These are phyloP conservation scores for sunflower (Helianthus annuus) DNA, from an alignment of 129 eudicot genomes.

Conservation along the genomic window DNA sequence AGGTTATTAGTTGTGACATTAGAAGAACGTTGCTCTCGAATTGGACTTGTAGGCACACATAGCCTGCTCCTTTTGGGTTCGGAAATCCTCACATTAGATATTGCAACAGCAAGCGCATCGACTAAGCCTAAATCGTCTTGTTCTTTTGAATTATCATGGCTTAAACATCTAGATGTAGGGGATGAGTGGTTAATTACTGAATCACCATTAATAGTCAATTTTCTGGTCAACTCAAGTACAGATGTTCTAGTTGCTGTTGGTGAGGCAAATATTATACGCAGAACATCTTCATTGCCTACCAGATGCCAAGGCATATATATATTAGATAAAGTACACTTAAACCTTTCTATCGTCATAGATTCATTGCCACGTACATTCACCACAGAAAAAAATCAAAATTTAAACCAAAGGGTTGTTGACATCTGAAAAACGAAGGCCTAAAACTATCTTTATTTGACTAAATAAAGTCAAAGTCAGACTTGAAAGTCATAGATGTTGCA, in stretches of 20 bases:
- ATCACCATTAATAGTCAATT: slow-evolving; percentile 21
- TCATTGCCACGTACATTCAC: too few relatives aligned
- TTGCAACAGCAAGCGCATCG: slow-evolving; percentile 84
- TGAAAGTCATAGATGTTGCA: too few relatives aligned
- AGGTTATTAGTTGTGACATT: slow-evolving; percentile 67
- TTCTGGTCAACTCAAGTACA: slow-evolving; percentile 43
- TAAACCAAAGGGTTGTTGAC: too few relatives aligned
- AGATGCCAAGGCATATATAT: too few relatives aligned
- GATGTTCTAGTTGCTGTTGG: slow-evolving; percentile 35
- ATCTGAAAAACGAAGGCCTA: too few relatives aligned
- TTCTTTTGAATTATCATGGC: slow-evolving; percentile 37
- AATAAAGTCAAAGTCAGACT: too few relatives aligned
- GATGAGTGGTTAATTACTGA: slow-evolving; percentile 29
- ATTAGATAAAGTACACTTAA: too few relatives aligned
- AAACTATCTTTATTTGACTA: too few relatives aligned
- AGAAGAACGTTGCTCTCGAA: slow-evolving; percentile 76
- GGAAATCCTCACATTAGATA: slow-evolving; percentile 78
- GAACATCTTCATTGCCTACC: too few relatives aligned
- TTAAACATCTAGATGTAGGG: slow-evolving; percentile 30
- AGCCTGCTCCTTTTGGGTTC: slow-evolving; percentile 85
- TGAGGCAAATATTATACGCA: slow-evolving; percentile 1
- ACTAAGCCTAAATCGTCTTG: slow-evolving; percentile 66
- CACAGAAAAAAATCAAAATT: too few relatives aligned
- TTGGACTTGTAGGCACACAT: slow-evolving; percentile 66
- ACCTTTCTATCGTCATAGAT: too few relatives aligned